Conservation (phyloP, 1,284 basidiomycete genomes). For the Laetiporus sulphureus region DNA sequence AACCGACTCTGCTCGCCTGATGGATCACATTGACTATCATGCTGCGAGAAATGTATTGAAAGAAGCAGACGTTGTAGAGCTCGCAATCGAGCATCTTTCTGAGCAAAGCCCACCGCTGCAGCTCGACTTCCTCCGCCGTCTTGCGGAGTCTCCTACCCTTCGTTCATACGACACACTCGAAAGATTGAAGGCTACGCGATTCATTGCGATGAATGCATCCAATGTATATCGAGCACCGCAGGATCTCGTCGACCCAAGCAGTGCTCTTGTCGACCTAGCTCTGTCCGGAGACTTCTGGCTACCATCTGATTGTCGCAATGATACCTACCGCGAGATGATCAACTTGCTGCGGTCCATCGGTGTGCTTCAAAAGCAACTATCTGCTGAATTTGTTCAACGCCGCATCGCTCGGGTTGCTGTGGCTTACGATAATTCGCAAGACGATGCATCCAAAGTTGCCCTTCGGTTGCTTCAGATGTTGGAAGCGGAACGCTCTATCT, state of each 20-base stretch:
- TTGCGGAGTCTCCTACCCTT: constrained; percentile 1
- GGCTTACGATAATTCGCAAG: background rate
- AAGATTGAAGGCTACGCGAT: constrained; percentile 1
- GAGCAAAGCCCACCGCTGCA: constrained; percentile 2
- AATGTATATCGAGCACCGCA: background rate
- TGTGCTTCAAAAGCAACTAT: background rate
- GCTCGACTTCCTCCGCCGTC: constrained; percentile 6
- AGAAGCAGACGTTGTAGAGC: constrained; percentile 1
- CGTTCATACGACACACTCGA: background rate
- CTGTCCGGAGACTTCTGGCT: background rate
- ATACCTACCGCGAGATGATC: background rate
- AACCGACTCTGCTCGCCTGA: background rate
- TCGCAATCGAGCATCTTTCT: constrained; percentile 4
- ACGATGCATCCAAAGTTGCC: background rate
- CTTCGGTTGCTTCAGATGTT: background rate
- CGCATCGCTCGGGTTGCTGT: background rate
- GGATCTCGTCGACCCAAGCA: background rate
- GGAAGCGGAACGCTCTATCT: background rate
- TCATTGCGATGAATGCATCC: constrained; percentile 9
- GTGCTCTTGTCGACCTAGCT: background rate
- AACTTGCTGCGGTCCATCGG: background rate
- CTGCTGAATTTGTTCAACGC: background rate
- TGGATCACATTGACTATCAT: constrained; percentile 8
- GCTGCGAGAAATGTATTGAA: constrained; percentile 2
- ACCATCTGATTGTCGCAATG: background rate